Evolutionary conservation across 2,329 filamentous ascomycete genomes (phyloP).

Genomic region (Ophiostoma angusticollis): DNA sequence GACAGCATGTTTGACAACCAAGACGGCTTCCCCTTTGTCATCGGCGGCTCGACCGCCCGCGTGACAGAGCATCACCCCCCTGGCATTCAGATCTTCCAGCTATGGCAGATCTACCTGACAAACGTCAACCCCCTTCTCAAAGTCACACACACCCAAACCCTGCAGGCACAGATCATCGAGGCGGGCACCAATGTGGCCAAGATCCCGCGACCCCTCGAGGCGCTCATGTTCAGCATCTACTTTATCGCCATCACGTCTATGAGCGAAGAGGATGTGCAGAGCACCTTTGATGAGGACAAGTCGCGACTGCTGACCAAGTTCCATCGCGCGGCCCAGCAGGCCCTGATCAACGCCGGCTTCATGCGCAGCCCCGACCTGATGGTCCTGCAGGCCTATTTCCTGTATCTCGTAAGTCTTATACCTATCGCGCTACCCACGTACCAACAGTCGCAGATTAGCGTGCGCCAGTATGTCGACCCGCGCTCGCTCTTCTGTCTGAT

Average conservation of each 20-base stretch:
- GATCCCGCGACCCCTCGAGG: constrained; percentile 45
- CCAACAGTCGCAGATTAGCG: constrained; percentile 32
- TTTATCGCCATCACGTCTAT: constrained; percentile 46
- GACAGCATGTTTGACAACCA: constrained; percentile 44
- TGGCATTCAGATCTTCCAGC: constrained; percentile 45
- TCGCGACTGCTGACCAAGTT: constrained; percentile 37
- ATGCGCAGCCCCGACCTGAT: constrained; percentile 53
- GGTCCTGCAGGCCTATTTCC: constrained; percentile 52
- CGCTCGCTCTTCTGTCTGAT: constrained; percentile 47
- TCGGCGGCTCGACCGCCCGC: constrained; percentile 30
- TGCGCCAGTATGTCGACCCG: constrained; percentile 47
- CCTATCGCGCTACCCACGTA: constrained; percentile 16
- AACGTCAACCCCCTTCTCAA: constrained; percentile 59
- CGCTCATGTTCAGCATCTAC: constrained; percentile 56
- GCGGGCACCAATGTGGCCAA: constrained; percentile 42
- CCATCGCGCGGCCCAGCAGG: constrained; percentile 47
- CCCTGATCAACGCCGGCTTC: constrained; percentile 53
- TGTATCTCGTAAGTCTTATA: constrained; percentile 46
- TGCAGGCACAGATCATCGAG: constrained; percentile 52
- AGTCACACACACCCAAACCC: constrained; percentile 51
- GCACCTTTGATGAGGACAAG: constrained; percentile 41
- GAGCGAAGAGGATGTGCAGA: constrained; percentile 37
- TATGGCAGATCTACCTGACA: constrained; percentile 58
- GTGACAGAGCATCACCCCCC: constrained; percentile 39
- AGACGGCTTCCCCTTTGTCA: constrained; percentile 45